phyloP scores from a whole-genome alignment of 2,329 filamentous ascomycete species.

The Paradendryphiella salina region DNA sequence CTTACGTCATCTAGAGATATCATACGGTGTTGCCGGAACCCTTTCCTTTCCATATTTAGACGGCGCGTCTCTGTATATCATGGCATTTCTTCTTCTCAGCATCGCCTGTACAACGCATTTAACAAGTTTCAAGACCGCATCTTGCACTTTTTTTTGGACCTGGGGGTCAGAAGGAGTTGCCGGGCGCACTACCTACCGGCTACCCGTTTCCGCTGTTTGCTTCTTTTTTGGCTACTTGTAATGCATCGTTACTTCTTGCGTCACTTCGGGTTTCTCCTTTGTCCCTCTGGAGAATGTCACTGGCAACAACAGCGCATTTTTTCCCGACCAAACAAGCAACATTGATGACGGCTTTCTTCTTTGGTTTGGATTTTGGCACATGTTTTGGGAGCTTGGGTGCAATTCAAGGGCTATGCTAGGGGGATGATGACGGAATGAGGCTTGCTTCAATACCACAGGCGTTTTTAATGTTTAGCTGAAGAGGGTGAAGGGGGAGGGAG shows the following conservation, averaged over 20 bases:
- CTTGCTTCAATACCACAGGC: background rate
- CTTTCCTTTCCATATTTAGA: conserved; percentile 20
- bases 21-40: conserved; percentile 11
- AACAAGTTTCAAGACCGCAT: conserved; percentile 1
- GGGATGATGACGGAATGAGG: background rate
- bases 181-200: background rate
- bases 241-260: conserved; percentile 2
- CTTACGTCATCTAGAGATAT: conserved; percentile 1
- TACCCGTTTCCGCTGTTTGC: background rate
- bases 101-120: conserved; percentile 28
- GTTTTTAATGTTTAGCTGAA: conserved; percentile 4
- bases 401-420: background rate
- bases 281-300: background rate
- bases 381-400: background rate
- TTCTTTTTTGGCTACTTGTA: background rate
- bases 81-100: conserved; percentile 27
- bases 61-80: conserved; percentile 30
- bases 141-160: background rate
- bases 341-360: background rate
- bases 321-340: background rate
- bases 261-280: background rate
- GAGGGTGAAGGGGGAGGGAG: background rate
- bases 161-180: background rate
- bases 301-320: background rate
- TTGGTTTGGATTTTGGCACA: background rate